A percentile compares a stretch with the other conserved stretches of the same genome.
Evolutionary conservation across 1,284 basidiomycete genomes (phyloP).

Genomic region (Naganishia cerealis): DNA sequence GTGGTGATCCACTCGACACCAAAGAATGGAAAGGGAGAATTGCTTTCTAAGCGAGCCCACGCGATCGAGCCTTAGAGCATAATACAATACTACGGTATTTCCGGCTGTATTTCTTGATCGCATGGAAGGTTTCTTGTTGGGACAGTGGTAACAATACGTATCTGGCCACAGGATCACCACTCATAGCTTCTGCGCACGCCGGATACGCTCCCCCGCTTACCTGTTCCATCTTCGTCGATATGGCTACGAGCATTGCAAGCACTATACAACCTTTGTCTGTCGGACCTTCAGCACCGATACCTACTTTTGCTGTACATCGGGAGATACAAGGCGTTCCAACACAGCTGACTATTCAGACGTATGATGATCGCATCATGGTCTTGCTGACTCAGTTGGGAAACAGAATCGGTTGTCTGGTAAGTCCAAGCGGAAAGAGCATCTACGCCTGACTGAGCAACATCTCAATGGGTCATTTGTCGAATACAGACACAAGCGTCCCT

Average conservation of each 20-base stretch:
- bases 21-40: constrained; percentile 1
- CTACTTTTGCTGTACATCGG: constrained; percentile 56
- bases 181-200: too few species aligned
- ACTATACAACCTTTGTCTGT: constrained; percentile 17
- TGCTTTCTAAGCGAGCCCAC: too few species aligned
- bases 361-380: constrained; percentile 74
- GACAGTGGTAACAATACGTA: too few species aligned
- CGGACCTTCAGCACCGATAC: constrained; percentile 40
- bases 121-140: too few species aligned
- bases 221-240: neutral
- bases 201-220: neutral
- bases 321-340: constrained; percentile 64
- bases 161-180: too few species aligned
- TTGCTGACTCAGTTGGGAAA: constrained; percentile 76
- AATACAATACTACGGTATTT: too few species aligned
- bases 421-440: constrained; percentile 35
- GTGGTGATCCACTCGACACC: neutral
- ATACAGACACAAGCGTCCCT: constrained; percentile 76
- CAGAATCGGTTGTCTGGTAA: constrained; percentile 80
- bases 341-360: constrained; percentile 73
- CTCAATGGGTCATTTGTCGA: neutral
- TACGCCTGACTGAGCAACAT: neutral
- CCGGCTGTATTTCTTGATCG: too few species aligned
- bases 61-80: too few species aligned
- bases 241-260: neutral